Evolutionary conservation across 805 yeast species (phyloP).

Genomic region (Citeromyces nyonsensis): DNA sequence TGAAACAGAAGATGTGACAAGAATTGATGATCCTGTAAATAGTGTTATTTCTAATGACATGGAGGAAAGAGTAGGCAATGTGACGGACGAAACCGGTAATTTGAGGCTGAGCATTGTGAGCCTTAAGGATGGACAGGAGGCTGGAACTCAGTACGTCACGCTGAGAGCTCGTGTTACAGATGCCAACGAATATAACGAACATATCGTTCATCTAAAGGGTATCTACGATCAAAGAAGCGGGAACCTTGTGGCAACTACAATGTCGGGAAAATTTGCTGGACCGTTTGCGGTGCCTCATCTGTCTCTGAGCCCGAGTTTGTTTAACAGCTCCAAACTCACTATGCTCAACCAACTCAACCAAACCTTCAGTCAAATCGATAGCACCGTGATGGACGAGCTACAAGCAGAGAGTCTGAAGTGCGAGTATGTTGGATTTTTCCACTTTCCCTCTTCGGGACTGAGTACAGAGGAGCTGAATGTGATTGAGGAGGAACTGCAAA

Average conservation of each 20-base stretch:
- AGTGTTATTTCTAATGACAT: constrained; percentile 5
- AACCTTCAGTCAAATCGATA: constrained; percentile 23
- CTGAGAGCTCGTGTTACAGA: constrained; percentile 20
- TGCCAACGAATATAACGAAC: constrained; percentile 28
- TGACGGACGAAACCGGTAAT: constrained; percentile 8
- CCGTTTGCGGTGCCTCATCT: constrained; percentile 47
- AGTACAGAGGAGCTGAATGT: constrained; percentile 32
- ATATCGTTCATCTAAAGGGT: constrained; percentile 36
- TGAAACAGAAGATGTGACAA: constrained; percentile 1
- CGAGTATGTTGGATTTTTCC: constrained; percentile 58
- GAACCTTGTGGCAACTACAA: constrained; percentile 37
- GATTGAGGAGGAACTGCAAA: constrained; percentile 57
- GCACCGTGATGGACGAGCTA: constrained; percentile 17
- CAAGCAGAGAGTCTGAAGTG: constrained; percentile 30
- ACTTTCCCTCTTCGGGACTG: constrained; percentile 45
- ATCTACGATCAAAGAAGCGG: constrained; percentile 57
- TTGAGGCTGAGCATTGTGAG: not conserved
- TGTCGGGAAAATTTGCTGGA: constrained; percentile 52
- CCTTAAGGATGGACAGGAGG: constrained; percentile 3
- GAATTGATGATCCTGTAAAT: constrained; percentile 2
- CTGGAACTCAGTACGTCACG: constrained; percentile 19
- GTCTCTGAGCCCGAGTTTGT: constrained; percentile 22
- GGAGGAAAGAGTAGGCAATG: constrained; percentile 10
- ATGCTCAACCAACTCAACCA: constrained; percentile 25
- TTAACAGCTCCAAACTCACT: constrained; percentile 26